Conservation (phyloP, 208 protist genomes). For the Angomonas ambiguus region DNA sequence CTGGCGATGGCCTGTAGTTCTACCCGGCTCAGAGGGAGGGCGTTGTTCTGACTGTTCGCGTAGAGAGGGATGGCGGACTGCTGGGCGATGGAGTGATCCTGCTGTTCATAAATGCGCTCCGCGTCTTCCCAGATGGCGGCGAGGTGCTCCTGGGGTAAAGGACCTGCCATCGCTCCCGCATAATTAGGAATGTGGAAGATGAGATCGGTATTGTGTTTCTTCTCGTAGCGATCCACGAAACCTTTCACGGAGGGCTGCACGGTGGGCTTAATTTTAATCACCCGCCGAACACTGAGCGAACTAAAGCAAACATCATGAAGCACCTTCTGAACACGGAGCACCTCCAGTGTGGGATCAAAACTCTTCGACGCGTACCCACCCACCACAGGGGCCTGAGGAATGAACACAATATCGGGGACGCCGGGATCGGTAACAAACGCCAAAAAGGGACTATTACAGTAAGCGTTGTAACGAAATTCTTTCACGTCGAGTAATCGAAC, state of each 20-base stretch:
- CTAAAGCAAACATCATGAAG: slow-evolving; percentile 53
- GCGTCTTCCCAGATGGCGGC: slow-evolving; percentile 38
- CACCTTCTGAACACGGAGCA: slow-evolving; percentile 28
- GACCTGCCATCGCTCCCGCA: slow-evolving; percentile 20
- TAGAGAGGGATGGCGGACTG: slow-evolving; percentile 37
- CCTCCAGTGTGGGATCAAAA: slow-evolving; percentile 36
- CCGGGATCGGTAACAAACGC: slow-evolving; percentile 46
- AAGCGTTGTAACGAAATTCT: slow-evolving; percentile 46
- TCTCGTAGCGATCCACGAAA: slow-evolving; percentile 21
- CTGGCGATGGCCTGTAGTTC: slow-evolving; percentile 17
- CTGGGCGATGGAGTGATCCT: slow-evolving; percentile 11
- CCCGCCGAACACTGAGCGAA: slow-evolving; percentile 40
- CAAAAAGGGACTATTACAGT: slow-evolving; percentile 37
- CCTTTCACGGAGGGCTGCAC: slow-evolving; percentile 13
- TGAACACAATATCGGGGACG: slow-evolving; percentile 55
- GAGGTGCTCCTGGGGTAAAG: slow-evolving; percentile 38
- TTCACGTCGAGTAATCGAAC: slow-evolving; percentile 44
- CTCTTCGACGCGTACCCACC: slow-evolving; percentile 27
- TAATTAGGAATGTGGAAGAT: slow-evolving; percentile 21
- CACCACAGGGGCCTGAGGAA: slow-evolving; percentile 50
- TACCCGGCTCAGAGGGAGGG: slow-evolving; percentile 12
- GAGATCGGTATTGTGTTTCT: slow-evolving; percentile 13
- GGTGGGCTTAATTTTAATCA: slow-evolving; percentile 24
- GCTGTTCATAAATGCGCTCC: slow-evolving; percentile 19
- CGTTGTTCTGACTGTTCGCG: slow-evolving; percentile 17